Conservation (phyloP, 495 filamentous ascomycete genomes). For the Xylaria longipes region DNA sequence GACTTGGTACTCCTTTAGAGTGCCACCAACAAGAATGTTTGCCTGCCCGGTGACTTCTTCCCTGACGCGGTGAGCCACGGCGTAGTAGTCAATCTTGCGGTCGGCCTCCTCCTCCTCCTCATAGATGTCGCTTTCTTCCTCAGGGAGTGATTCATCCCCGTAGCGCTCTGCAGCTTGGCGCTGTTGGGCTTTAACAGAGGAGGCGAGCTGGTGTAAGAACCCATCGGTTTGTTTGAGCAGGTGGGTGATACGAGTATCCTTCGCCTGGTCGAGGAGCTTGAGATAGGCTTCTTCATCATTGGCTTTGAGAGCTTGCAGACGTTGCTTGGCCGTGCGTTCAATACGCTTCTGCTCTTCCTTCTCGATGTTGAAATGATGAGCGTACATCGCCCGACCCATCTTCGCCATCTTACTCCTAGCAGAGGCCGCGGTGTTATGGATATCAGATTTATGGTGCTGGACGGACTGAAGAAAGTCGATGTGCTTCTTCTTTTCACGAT, state of each 20-base stretch:
- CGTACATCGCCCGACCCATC: constrained; percentile 82
- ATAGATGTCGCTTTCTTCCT: constrained; percentile 65
- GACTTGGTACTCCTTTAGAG: constrained; percentile 94
- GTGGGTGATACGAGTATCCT: constrained; percentile 98
- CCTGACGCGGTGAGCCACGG: constrained; percentile 93
- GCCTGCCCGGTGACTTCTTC: constrained; percentile 88
- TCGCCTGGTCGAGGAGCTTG: constrained; percentile 95
- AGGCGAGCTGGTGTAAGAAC: constrained; percentile 93
- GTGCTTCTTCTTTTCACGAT: constrained; percentile 95
- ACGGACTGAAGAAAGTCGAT: constrained; percentile 79
- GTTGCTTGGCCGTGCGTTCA: constrained; percentile 96
- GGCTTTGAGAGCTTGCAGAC: constrained; percentile 97
- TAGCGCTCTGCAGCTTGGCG: constrained; percentile 80
- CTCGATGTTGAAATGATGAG: constrained; percentile 93
- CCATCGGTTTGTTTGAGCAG: constrained; percentile 94
- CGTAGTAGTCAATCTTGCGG: constrained; percentile 94
- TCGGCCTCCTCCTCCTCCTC: constrained; percentile 74
- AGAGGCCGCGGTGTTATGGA: constrained; percentile 42
- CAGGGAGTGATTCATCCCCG: constrained; percentile 63
- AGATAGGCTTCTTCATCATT: constrained; percentile 99
- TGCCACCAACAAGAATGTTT: constrained; percentile 84
- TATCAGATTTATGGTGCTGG: constrained; percentile 62
- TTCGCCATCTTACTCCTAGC: constrained; percentile 73
- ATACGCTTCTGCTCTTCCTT: constrained; percentile 98
- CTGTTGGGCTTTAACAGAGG: constrained; percentile 91